Base-by-base conservation (phyloP, 805 yeast genomes). In the Ogataea pilisensis region DNA sequence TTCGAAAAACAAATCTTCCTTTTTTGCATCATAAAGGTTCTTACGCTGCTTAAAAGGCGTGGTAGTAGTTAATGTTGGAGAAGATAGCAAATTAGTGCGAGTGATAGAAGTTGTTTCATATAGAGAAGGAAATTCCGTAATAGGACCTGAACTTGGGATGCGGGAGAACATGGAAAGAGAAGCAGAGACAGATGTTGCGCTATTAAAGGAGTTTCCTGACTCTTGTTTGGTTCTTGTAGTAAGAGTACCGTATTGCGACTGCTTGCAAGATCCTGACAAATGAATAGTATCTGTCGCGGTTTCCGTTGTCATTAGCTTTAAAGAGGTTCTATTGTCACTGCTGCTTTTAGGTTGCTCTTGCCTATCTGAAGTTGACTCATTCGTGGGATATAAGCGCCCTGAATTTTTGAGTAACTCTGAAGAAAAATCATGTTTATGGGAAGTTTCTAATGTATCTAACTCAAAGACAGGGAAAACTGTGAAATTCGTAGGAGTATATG, bases 401-500 rank as follows among this genome's bases (percentile, higher is more conserved):
- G 16, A 28, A 13, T 7, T 13, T 14, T 28, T 28, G n/a, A 8
- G 6, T 12, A 28, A 13, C 31, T 6, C n/a, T 8, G 31, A 6
- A 7, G 16, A 8, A 14, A 45, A 35, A 16, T 44, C 51, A 27
- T 45, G 42, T 31, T 41, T 42, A 17, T 44, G 48, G 1, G 49
- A 31, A 27, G 46, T 35, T 18, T 49, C 51, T 20, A 49, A 40
- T 9, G 46, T 48, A 34, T 51, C 53, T 19, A 44, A 34, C 24
- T 51, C 56, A 37, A 48, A 46, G 8, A 34, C 42, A 13, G 56
- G 56, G 37, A 51, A 51, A 7, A 51, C 53, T 3, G 56, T 46
- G 33, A 50, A 50, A 31, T 46, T 43, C 4, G 50, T 44, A 9
- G 54, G 56, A 8, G 54, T 43, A 34, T 50, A 50, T 22, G 32